These are phyloP conservation scores for Lentinus tigrinus DNA, from an alignment of 768 basidiomycete genomes.

Conservation along the genomic window DNA sequence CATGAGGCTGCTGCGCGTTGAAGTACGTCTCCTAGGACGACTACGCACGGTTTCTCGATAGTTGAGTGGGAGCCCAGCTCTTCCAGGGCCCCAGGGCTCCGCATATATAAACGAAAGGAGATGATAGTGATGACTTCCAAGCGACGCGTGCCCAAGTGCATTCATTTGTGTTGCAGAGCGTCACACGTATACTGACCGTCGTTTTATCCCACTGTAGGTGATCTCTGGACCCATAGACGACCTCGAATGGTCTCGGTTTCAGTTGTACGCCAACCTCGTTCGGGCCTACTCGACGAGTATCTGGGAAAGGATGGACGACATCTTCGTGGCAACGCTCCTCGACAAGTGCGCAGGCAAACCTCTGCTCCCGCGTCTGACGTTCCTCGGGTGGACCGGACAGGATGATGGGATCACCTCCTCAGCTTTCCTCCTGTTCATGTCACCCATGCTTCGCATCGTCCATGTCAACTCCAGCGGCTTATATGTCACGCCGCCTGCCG, in stretches of 20 bases:
- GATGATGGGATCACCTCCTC: background rate
- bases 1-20: no score
- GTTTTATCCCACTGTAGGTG: background rate
- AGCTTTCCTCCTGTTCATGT: background rate
- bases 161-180: background rate
- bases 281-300: background rate
- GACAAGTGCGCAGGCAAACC: background rate
- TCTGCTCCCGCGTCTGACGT: background rate
- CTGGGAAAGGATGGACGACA: background rate
- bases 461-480: background rate
- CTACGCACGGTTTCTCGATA: no score
- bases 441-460: conserved; percentile 2
- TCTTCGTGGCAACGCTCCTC: background rate
- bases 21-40: no score
- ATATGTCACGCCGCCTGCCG: background rate
- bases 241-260: background rate
- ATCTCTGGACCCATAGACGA: background rate
- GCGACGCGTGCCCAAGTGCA: no score
- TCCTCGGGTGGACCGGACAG: background rate
- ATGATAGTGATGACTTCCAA: no score
- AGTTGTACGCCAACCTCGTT: background rate
- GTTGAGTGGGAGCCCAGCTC: no score
- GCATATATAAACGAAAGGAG: no score
- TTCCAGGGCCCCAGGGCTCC: no score
- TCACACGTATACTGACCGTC: background rate